These are phyloP conservation scores for Pulveroboletus sp. DNA, from an alignment of 768 basidiomycete genomes.

Conservation along the genomic window DNA sequence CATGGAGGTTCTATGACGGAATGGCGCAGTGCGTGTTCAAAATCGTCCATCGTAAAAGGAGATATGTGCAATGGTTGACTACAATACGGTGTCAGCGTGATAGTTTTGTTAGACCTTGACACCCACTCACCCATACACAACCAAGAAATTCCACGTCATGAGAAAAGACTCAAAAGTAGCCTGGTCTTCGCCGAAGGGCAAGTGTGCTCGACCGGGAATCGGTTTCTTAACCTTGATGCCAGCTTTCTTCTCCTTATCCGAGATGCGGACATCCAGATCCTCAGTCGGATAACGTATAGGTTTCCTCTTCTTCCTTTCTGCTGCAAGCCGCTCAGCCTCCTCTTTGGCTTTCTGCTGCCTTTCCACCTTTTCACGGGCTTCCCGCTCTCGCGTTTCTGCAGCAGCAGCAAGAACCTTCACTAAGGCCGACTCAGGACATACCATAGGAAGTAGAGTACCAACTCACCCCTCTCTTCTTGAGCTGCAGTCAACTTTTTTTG, in stretches of 20 bases:
- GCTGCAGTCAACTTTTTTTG: conserved; percentile 73
- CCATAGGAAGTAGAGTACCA: background rate
- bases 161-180: conserved; percentile 79
- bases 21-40: conserved; percentile 83
- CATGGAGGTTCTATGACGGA: conserved; percentile 63
- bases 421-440: conserved; percentile 13
- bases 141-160: conserved; percentile 91
- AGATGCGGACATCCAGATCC: conserved; percentile 76
- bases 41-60: conserved; percentile 88
- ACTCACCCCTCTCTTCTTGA: conserved; percentile 69
- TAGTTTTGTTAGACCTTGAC: background rate
- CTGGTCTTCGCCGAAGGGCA: conserved; percentile 66
- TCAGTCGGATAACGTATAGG: conserved; percentile 91
- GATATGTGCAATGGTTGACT: conserved; percentile 88
- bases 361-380: conserved; percentile 66
- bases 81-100: conserved; percentile 7
- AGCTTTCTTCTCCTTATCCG: conserved; percentile 79
- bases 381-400: conserved; percentile 64
- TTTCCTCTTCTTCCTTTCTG: conserved; percentile 84
- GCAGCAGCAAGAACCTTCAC: conserved; percentile 30
- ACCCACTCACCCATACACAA: conserved; percentile 79
- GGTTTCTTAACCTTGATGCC: conserved; percentile 69
- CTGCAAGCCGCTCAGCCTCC: conserved; percentile 65
- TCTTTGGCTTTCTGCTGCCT: conserved; percentile 60
- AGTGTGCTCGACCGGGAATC: conserved; percentile 49